Conservation (phyloP, 768 basidiomycete species). For the Fistulinella prunicolor region DNA sequence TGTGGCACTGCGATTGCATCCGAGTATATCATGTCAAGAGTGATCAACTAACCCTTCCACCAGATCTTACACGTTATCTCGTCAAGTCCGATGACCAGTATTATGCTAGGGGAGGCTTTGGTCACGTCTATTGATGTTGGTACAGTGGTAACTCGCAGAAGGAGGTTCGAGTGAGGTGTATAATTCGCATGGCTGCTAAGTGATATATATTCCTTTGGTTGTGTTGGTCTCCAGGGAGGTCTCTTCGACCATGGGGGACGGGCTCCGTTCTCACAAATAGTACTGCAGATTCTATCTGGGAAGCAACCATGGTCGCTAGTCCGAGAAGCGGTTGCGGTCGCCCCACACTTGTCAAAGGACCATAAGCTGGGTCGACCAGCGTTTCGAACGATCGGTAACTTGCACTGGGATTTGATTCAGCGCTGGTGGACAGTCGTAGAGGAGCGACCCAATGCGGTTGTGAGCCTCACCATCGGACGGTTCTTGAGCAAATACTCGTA, state of each 20-base stretch:
- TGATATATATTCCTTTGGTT: constrained; percentile 24
- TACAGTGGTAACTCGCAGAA: neutral
- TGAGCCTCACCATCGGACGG: neutral
- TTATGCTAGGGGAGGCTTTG: constrained; percentile 1
- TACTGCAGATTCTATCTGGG: constrained; percentile 6
- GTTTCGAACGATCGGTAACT: neutral
- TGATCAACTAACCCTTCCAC: neutral
- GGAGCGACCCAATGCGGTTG: neutral
- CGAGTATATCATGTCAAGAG: neutral
- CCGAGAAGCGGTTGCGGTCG: neutral
- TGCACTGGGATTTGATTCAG: constrained; percentile 9
- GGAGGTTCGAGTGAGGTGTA: neutral
- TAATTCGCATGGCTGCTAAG: neutral
- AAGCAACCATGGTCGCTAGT: constrained; percentile 10
- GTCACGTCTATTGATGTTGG: constrained; percentile 1
- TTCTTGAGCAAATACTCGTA: neutral
- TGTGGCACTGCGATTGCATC: neutral
- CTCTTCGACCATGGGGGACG: constrained; percentile 7
- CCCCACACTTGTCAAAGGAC: constrained; percentile 6
- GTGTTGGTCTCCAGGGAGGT: constrained; percentile 30
- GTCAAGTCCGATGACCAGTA: neutral
- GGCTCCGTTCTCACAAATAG: neutral
- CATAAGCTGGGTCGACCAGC: constrained; percentile 4
- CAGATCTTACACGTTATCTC: constrained; percentile 6
- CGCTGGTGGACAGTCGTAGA: neutral